Conservation (phyloP, 2,329 filamentous ascomycete genomes). For the Paraconiothyrium brasiliense region DNA sequence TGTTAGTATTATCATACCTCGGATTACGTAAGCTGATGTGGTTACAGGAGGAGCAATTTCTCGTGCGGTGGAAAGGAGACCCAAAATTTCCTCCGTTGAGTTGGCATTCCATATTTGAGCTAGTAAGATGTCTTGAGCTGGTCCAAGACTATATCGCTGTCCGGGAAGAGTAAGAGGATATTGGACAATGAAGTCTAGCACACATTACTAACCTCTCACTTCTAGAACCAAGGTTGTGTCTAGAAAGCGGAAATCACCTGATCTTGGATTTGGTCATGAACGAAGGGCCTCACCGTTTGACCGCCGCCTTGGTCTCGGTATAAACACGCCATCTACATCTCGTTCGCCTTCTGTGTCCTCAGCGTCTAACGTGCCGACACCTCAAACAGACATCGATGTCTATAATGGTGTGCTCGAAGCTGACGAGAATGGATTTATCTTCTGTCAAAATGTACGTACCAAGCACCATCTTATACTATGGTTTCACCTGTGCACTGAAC, state of each 20-base stretch:
- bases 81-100: constrained; percentile 44
- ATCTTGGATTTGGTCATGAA: constrained; percentile 25
- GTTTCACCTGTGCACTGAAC: not conserved
- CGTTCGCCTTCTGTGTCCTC: constrained; percentile 37
- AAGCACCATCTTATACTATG: not conserved
- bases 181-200: not conserved
- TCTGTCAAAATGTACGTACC: constrained; percentile 43
- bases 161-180: constrained; percentile 32
- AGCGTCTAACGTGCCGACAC: constrained; percentile 1
- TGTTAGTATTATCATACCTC: constrained; percentile 27
- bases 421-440: constrained; percentile 49
- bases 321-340: constrained; percentile 29
- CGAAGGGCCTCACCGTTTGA: constrained; percentile 35
- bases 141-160: constrained; percentile 56
- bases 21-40: constrained; percentile 29
- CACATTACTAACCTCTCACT: not conserved
- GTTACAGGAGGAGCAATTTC: constrained; percentile 53
- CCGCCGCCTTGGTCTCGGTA: constrained; percentile 21
- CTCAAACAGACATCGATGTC: constrained; percentile 25
- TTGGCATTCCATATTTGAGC: constrained; percentile 56
- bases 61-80: constrained; percentile 51
- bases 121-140: constrained; percentile 49
- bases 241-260: constrained; percentile 41
- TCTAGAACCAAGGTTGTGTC: not conserved
- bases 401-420: constrained; percentile 55